phyloP scores from a whole-genome alignment of 768 basidiomycete genomes.

The Podaxis rugospora region DNA sequence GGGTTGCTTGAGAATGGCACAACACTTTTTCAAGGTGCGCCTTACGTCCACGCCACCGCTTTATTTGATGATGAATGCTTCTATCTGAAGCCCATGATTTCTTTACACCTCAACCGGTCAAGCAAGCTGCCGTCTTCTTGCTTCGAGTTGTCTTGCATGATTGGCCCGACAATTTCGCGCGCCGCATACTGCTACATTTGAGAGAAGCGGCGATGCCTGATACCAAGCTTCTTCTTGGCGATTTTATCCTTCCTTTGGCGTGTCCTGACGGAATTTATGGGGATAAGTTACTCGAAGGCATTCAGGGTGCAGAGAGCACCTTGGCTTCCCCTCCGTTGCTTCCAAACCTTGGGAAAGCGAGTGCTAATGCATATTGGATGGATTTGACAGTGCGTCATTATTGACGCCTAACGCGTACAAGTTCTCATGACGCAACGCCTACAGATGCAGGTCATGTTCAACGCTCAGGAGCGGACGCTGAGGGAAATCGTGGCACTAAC shows the following conservation, averaged over 20 bases:
- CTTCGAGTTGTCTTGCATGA: slow-evolving; percentile 59
- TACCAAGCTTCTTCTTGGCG: slow-evolving; percentile 38
- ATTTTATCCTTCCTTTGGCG: slow-evolving; percentile 33
- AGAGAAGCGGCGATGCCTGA: slow-evolving; percentile 28
- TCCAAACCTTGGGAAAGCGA: slow-evolving; percentile 33
- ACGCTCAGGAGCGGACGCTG: slow-evolving; percentile 35
- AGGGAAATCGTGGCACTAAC: slow-evolving; percentile 26
- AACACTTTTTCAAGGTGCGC: slow-evolving; percentile 23
- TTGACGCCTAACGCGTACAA: neutral
- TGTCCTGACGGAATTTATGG: slow-evolving; percentile 24
- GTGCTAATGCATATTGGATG: slow-evolving; percentile 29
- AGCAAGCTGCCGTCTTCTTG: slow-evolving; percentile 45
- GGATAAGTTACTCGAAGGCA: slow-evolving; percentile 11
- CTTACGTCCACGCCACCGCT: neutral
- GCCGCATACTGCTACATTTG: slow-evolving; percentile 33
- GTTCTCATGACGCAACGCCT: neutral
- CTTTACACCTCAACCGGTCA: slow-evolving; percentile 36
- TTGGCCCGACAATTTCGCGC: slow-evolving; percentile 47
- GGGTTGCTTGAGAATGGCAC: slow-evolving; percentile 22
- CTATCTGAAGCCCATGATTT: slow-evolving; percentile 24
- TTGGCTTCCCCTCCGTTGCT: slow-evolving; percentile 30
- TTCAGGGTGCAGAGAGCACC: slow-evolving; percentile 13
- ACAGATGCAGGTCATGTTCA: slow-evolving; percentile 37
- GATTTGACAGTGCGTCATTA: slow-evolving; percentile 29
- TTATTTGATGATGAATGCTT: neutral